phyloP scores from a whole-genome alignment of 345 rosid genomes.

The Populus pruinosa region DNA sequence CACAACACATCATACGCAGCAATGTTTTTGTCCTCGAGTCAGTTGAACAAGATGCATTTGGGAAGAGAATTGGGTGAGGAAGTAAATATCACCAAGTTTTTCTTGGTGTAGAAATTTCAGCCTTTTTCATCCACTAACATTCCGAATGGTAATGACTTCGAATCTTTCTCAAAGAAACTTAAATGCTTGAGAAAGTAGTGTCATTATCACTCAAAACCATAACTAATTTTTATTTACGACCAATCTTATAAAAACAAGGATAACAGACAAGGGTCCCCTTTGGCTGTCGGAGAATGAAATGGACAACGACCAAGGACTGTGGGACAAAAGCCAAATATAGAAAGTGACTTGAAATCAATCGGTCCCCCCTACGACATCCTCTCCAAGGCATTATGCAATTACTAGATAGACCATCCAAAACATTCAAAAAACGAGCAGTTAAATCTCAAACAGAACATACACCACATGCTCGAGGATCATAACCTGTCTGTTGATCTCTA shows the following conservation, averaged over 20 bases:
- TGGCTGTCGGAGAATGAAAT: conserved; percentile 54
- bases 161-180: conserved; percentile 17
- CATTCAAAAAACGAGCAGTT: conserved; percentile 1
- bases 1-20: conserved; percentile 2
- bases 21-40: conserved; percentile 18
- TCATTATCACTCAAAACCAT: conserved; percentile 25
- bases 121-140: conserved; percentile 42
- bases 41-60: conserved; percentile 3
- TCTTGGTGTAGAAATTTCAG: conserved; percentile 42
- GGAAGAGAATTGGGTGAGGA: neutral
- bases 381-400: conserved; percentile 24
- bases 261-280: conserved; percentile 61
- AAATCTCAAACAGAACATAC: neutral
- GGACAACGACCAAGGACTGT: conserved; percentile 51
- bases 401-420: conserved; percentile 17
- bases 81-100: conserved; percentile 20
- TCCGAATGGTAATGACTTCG: conserved; percentile 36
- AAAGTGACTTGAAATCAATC: conserved; percentile 48
- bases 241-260: conserved; percentile 27
- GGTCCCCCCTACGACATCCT: conserved; percentile 35
- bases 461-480: neutral
- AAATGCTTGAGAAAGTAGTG: conserved; percentile 23
- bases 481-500: neutral
- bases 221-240: conserved; percentile 17
- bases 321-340: conserved; percentile 54